Evolutionary conservation across 2,329 filamentous ascomycete species (phyloP), one percentile per base, ranked within the genome.

Genomic region (Fusarium hostae): DNA sequence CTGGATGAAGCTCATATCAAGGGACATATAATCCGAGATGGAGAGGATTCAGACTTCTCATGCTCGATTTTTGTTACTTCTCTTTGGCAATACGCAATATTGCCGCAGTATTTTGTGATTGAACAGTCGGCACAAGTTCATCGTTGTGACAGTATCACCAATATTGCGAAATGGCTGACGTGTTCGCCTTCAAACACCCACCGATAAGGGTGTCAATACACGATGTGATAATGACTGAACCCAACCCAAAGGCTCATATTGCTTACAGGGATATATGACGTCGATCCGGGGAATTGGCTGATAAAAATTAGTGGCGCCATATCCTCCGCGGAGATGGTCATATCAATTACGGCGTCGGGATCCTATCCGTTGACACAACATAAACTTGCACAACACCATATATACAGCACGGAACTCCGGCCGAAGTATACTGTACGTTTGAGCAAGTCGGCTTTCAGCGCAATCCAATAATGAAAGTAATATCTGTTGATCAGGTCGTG

Each of bases 311-410:
- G 43, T 54, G 69, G 65, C 32, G 59, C 52, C 41, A 26, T 35
- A 48, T 32, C 20, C 41, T 73, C 71, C 71, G 71, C 71, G 71
- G 71, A 73, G 71, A 73, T 66, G 59, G 28, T 60, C 35, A 56
- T 60, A 66, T 52, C 57, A 68, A 45, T 40, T 54, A 63, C 41
- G 56, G 55, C 55, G 55, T 71, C 55, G 70, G 70, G 61, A 63
- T 51, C 66, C 28, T 39, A 63, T 45, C 57, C 65, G 70, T 47
- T 63, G 32, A 67, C 63, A 67, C 61, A 41, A 35, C 52, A 66
- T 67, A 39, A 41, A 34, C 35, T 56, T 68, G 44, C 28, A 40
- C 51, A 52, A 68, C 48, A 47, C 44, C 50, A 60, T 64, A 32
- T 26, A 41, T 34, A n/a, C 39, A 37, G 37, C 37, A 41, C 66